Evolutionary conservation across 2,329 filamentous ascomycete species (phyloP), one percentile per base, ranked within the genome.

Genomic region (Hypoxylon sp.): DNA sequence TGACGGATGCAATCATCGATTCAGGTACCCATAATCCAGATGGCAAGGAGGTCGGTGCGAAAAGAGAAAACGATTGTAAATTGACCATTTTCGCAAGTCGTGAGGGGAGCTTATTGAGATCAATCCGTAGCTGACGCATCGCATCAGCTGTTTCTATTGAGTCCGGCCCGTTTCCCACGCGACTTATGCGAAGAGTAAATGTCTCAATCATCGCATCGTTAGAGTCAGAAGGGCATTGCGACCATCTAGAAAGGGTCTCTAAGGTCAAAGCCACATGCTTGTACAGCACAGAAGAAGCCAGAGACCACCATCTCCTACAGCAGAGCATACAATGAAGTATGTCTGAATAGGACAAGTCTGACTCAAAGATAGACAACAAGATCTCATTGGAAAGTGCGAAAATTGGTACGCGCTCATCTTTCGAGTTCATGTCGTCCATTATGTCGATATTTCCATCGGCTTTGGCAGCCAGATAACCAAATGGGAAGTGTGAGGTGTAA

Each of bases 271-370:
- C 45, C 2, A 63, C 25, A 23, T 65, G 62, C 19, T 43, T 50
- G 36, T 63, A 68, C 13, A 63, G 55, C 13, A 65, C 48, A 11
- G 66, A 23, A 23, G 48, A 50, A 14, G 34, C 62, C 9, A 65
- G 32, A n/a, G 5, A 2, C 11, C 49, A 55, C 62, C 61, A 68
- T 55, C 48, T 55, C 23, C 41, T 62, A 49, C 62, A 68, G 46
- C 57, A 59, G 7, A 55, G 62, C 3, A 32, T 28, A 23, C 62
- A 62, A 1, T 21, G 36, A 32, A 32, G 14, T 7, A 65, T 34
- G 5, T 49, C 34, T 2, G 66, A 25, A 10, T 46, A 46, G 5
- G 21, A 5, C 9, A 57, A 45, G 25, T 52, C 36, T 2, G 19
- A 58, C 14, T 58, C 52, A 14, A 63, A 63, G 7, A 52, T 52